Percentiles rank a stretch among this genome's conserved stretches.
phyloP scores from a whole-genome alignment of 1,139 yeast species.

The Meyerozyma elateridarum region DNA sequence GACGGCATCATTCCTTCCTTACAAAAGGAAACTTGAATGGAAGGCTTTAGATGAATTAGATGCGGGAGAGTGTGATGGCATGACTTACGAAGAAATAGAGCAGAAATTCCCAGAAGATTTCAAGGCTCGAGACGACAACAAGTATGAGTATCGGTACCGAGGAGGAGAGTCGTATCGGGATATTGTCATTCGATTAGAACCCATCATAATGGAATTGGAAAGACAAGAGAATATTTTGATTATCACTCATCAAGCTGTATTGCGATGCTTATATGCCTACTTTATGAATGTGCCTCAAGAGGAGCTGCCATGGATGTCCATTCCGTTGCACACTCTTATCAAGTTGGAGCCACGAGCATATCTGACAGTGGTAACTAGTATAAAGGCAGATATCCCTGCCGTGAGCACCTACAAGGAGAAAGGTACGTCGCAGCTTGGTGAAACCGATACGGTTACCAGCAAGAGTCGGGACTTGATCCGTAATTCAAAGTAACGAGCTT shows the following conservation, averaged over 20 bases:
- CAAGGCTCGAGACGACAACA: conserved; percentile 91
- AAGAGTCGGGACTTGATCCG: conserved; percentile 40
- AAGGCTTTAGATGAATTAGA: conserved; percentile 95
- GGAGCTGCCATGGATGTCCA: conserved; percentile 98
- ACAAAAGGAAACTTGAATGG: conserved; percentile 80
- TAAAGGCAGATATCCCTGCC: conserved; percentile 95
- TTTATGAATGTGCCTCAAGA: conserved; percentile 98
- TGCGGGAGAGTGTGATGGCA: conserved; percentile 97
- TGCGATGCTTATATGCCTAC: conserved; percentile 93
- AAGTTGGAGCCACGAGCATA: conserved; percentile 93
- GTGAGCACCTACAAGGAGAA: conserved; percentile 94
- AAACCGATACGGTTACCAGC: conserved; percentile 25
- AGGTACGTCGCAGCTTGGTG: conserved; percentile 82
- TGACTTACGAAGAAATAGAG: conserved; percentile 76
- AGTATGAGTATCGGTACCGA: conserved; percentile 90
- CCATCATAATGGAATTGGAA: conserved; percentile 96
- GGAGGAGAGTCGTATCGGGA: conserved; percentile 98
- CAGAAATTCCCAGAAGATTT: conserved; percentile 86
- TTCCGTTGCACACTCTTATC: conserved; percentile 91
- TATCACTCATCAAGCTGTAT: conserved; percentile 96
- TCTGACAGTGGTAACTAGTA: conserved; percentile 79
- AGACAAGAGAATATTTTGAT: conserved; percentile 93
- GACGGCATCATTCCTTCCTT: conserved; percentile 80
- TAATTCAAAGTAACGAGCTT: conserved; percentile 6
- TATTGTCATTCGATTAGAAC: conserved; percentile 89